Conservation (phyloP, 176 grass and related monocot genomes). For the Tuctoria greenei region DNA sequence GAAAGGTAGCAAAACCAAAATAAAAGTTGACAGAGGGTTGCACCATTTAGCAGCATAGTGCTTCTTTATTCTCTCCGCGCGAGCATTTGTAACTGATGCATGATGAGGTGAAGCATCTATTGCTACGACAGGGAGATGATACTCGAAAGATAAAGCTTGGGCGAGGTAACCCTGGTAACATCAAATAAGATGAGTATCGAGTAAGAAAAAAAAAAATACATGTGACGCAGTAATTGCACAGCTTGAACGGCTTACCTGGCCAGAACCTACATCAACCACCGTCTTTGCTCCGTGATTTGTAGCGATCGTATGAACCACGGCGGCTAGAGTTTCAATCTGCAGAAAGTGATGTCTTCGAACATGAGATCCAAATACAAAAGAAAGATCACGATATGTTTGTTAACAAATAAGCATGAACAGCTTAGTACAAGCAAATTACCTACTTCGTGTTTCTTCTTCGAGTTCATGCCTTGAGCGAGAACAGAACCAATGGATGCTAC, state of each 20-base stretch:
- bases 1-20: constrained; percentile 13
- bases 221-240: not conserved
- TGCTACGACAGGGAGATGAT: constrained; percentile 71
- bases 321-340: constrained; percentile 81
- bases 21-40: constrained; percentile 9
- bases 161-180: constrained; percentile 86
- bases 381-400: not conserved
- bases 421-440: constrained; percentile 44
- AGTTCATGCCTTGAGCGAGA: constrained; percentile 93
- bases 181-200: constrained; percentile 34
- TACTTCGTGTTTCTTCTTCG: constrained; percentile 96
- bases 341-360: constrained; percentile 1
- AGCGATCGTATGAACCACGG: constrained; percentile 48
- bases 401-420: not conserved
- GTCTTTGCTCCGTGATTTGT: constrained; percentile 48
- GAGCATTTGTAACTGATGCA: constrained; percentile 74
- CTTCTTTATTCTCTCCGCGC: constrained; percentile 87
- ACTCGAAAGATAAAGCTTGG: constrained; percentile 89
- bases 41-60: constrained; percentile 78
- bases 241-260: constrained; percentile 68
- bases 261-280: constrained; percentile 94
- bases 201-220: not conserved
- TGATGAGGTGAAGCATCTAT: constrained; percentile 95
- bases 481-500: constrained; percentile 67
- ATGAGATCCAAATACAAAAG: constrained; percentile 6